These are phyloP conservation scores for Sporothrix inflata DNA, from an alignment of 2,329 filamentous ascomycete genomes.

Conservation along the genomic window DNA sequence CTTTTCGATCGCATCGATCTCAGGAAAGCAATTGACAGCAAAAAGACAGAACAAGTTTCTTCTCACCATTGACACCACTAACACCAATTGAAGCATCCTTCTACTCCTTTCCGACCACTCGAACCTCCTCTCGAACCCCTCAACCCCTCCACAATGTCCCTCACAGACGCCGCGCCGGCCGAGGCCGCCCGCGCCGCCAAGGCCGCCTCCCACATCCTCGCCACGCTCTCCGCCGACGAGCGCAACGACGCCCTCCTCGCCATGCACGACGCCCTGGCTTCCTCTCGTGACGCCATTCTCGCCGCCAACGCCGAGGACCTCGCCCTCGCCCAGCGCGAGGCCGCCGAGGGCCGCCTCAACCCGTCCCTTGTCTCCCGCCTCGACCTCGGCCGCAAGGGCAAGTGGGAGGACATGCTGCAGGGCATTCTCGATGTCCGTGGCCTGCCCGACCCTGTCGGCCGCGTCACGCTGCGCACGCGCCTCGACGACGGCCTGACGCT, in stretches of 20 bases:
- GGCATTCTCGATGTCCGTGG: conserved; percentile 87
- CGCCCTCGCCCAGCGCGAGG: conserved; percentile 67
- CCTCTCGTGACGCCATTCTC: conserved; percentile 74
- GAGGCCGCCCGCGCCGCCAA: conserved; percentile 80
- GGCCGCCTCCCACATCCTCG: conserved; percentile 78
- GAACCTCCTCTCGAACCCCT: not conserved
- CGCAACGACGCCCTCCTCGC: conserved; percentile 84
- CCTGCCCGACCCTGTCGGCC: conserved; percentile 87
- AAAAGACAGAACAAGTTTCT: not conserved
- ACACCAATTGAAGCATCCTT: not conserved
- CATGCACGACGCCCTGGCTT: conserved; percentile 76
- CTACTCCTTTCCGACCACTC: not conserved
- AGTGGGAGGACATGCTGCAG: conserved; percentile 97
- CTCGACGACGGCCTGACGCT: conserved; percentile 85
- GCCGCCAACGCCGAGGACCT: conserved; percentile 86
- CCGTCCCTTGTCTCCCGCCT: conserved; percentile 84
- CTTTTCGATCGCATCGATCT: conserved; percentile 11
- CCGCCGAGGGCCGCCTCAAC: conserved; percentile 74
- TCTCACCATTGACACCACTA: not conserved
- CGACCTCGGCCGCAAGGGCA: conserved; percentile 82
- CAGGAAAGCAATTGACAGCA: not conserved
- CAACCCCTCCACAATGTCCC: conserved; percentile 65
- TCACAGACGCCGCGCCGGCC: conserved; percentile 80
- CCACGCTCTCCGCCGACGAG: conserved; percentile 72
- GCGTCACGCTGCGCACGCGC: conserved; percentile 78